phyloP scores from a whole-genome alignment of 2,329 filamentous ascomycete species.

The Pezicula carpinea region DNA sequence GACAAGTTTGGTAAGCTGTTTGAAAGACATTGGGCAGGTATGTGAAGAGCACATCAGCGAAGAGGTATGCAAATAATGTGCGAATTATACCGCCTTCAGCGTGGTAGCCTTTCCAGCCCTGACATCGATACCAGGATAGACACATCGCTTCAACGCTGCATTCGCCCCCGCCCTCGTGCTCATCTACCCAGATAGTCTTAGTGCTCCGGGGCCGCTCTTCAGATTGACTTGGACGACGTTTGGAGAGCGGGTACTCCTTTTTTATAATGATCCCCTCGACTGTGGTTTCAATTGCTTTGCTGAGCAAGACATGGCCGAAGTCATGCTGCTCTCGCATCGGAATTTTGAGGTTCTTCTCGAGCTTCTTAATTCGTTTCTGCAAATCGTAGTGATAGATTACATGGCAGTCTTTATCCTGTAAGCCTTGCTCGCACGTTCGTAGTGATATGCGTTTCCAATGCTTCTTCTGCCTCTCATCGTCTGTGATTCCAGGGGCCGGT shows the following conservation, averaged over 20 bases:
- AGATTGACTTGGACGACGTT: slow-evolving; percentile 8
- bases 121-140: slow-evolving; percentile 73
- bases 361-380: slow-evolving; percentile 87
- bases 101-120: slow-evolving; percentile 92
- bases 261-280: slow-evolving; percentile 77
- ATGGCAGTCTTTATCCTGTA: slow-evolving; percentile 87
- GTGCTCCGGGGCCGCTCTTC: slow-evolving; percentile 41
- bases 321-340: slow-evolving; percentile 86
- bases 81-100: slow-evolving; percentile 85
- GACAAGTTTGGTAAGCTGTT: slow-evolving; percentile 90
- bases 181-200: slow-evolving; percentile 87
- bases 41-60: slow-evolving; percentile 88
- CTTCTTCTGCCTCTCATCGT: slow-evolving; percentile 64
- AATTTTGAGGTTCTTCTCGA: slow-evolving; percentile 80
- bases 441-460: slow-evolving; percentile 76
- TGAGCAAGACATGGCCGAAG: slow-evolving; percentile 79
- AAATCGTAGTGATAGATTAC: slow-evolving; percentile 91
- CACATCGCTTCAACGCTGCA: slow-evolving; percentile 95
- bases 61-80: slow-evolving; percentile 87
- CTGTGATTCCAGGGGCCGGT: slow-evolving; percentile 13
- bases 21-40: slow-evolving; percentile 97
- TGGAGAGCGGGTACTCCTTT: slow-evolving; percentile 40
- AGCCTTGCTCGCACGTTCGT: slow-evolving; percentile 75
- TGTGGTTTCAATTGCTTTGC: slow-evolving; percentile 68
- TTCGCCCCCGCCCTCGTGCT: slow-evolving; percentile 61